phyloP scores from a whole-genome alignment of 1,139 yeast genomes.

The Kodamaea plutei region DNA sequence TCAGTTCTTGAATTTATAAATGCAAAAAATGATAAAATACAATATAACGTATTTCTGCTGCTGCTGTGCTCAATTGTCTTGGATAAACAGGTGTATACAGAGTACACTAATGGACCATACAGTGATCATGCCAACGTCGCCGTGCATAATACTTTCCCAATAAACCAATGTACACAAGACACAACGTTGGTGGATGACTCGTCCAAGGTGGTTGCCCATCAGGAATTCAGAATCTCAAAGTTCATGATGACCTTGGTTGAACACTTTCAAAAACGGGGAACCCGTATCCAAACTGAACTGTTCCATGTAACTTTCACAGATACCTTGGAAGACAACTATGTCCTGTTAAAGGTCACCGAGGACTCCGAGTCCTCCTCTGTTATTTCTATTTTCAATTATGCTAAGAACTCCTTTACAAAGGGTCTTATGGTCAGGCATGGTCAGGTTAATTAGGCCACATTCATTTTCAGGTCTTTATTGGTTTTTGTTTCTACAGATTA shows the following conservation, averaged over 20 bases:
- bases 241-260: constrained; percentile 6
- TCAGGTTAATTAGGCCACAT: no score
- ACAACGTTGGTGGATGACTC: constrained; percentile 5
- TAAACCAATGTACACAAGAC: constrained; percentile 3
- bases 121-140: constrained; percentile 2
- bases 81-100: constrained; percentile 3
- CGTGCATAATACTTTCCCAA: constrained; percentile 1
- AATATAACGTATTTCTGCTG: constrained; percentile 7
- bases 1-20: constrained; percentile 4
- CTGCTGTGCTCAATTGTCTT: constrained; percentile 3
- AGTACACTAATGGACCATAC: constrained; percentile 4
- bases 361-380: constrained; percentile 1
- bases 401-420: constrained; percentile 1
- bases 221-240: constrained; percentile 3
- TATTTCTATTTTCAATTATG: constrained; percentile 2
- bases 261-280: constrained; percentile 2
- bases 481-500: no score
- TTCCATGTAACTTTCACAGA: constrained; percentile 3
- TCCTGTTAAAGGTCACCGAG: constrained; percentile 1
- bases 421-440: constrained; percentile 1
- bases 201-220: constrained; percentile 6
- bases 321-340: not conserved
- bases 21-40: not conserved
- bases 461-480: no score
- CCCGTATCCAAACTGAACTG: constrained; percentile 1